A percentile compares a stretch with the other conserved stretches of the same genome.
Evolutionary conservation across 768 basidiomycete species (phyloP).

Genomic region (Suillus plorans): DNA sequence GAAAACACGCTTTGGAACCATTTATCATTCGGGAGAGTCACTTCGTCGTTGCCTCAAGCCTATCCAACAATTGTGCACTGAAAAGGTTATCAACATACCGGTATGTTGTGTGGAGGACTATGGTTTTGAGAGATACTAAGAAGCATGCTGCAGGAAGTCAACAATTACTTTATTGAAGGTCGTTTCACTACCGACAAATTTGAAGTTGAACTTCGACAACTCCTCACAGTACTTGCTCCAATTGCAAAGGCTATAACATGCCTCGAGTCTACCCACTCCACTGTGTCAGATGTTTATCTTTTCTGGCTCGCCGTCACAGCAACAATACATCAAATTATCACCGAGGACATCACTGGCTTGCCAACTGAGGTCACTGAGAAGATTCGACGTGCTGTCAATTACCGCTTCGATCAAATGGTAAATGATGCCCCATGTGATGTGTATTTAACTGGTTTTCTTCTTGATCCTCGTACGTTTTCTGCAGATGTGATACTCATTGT

Average conservation of each 20-base stretch:
- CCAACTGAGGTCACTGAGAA: background rate
- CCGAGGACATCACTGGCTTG: background rate
- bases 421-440: background rate
- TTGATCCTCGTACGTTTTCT: background rate
- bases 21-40: background rate
- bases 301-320: background rate
- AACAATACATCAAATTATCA: background rate
- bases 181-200: background rate
- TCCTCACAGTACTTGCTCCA: background rate
- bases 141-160: background rate
- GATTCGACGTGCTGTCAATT: background rate
- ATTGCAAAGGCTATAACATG: background rate
- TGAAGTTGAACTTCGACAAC: background rate
- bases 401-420: background rate
- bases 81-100: background rate
- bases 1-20: background rate
- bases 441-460: background rate
- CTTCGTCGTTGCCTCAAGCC: background rate
- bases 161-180: background rate
- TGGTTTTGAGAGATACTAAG: no score
- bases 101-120: background rate
- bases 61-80: background rate
- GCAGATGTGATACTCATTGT: no score
- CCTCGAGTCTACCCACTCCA: background rate
- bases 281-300: background rate